Base-by-base conservation (phyloP, 2,329 filamentous ascomycete species). In the Pseudogymnoascus sp. region DNA sequence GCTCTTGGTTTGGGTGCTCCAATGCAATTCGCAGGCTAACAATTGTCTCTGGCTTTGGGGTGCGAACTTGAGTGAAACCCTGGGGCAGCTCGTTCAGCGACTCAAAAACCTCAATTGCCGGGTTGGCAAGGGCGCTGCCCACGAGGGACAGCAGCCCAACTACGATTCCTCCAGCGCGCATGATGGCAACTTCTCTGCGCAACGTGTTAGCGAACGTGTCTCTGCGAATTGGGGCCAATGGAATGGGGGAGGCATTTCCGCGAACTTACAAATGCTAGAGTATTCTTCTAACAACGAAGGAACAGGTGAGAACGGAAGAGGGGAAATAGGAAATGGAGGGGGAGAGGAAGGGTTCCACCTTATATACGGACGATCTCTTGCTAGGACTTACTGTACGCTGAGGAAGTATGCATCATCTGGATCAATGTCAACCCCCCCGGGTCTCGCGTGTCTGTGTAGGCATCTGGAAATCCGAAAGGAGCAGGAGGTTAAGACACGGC, bases 41-140 rank as follows among this genome's bases (percentile, higher is more conserved):
- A 1, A 30, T 62, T 37, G 64, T 64, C 7, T 47, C 22, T 4
- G 66, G 62, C 28, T 62, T 28, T 18, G 67, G 66, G 50, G 50
- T 63, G n/a, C 62, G 63, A 18, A 62, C 22, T 59, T 66, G 58
- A 33, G 58, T 64, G 66, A 66, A 70, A 60, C 68, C 67, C 62
- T 65, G 60, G 11, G 68, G 68, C 35, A 65, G 47, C 15, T 53
- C 57, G 5, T 57, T 59, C 6, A 69, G 57, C 14, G 65, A 63
- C 39, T 69, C 66, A n/a, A 69, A 68, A 30, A 68, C 57, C 15
- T 61, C 58, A 18, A 63, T n/a, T 6, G 64, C 22, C 9, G 60
- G 59, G 11, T 43, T 36, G 14, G 61, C 41, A 38, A 39, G 28
- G 35, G 57, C 38, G 41, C 39, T 18, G 47, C 59, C 47, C 18